These are phyloP conservation scores for Plasmodium vivax DNA, from an alignment of 169 alveolate species.

Conservation along the genomic window DNA sequence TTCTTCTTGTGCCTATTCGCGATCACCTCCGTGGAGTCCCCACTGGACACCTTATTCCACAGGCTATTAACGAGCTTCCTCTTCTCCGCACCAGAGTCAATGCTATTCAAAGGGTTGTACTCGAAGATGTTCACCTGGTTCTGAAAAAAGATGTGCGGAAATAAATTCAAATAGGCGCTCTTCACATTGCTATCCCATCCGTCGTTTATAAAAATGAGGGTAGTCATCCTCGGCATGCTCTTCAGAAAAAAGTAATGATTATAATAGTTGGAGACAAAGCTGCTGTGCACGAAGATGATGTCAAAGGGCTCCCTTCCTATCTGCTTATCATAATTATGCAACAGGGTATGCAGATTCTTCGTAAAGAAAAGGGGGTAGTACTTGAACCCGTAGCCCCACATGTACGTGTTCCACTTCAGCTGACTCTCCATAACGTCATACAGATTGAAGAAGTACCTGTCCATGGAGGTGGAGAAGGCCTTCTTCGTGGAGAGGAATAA, in stretches of 20 bases:
- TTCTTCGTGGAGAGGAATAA: slow-evolving; percentile 59
- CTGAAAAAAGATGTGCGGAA: slow-evolving; percentile 72
- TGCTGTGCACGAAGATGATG: slow-evolving; percentile 54
- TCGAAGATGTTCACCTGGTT: slow-evolving; percentile 71
- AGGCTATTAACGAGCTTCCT: slow-evolving; percentile 17
- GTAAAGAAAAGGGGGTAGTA: slow-evolving; percentile 57
- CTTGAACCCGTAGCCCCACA: slow-evolving; percentile 74
- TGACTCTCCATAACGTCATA: slow-evolving; percentile 63
- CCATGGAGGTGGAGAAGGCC: slow-evolving; percentile 48
- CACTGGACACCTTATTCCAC: slow-evolving; percentile 67
- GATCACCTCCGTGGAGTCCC: slow-evolving; percentile 9
- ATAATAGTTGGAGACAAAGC: slow-evolving; percentile 62
- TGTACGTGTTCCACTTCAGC: slow-evolving; percentile 60
- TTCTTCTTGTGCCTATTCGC: slow-evolving; percentile 64
- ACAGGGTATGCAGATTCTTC: slow-evolving; percentile 48
- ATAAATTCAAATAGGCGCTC: slow-evolving; percentile 38
- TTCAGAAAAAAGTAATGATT: slow-evolving; percentile 66
- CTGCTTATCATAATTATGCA: slow-evolving; percentile 42
- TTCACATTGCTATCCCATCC: slow-evolving; percentile 74
- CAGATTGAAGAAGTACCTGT: slow-evolving; percentile 39
- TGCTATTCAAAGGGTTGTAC: slow-evolving; percentile 36
- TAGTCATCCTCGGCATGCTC: slow-evolving; percentile 57
- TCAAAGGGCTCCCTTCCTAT: slow-evolving; percentile 70
- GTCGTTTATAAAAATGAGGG: slow-evolving; percentile 44
- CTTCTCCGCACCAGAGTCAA: slow-evolving; percentile 29